Percentiles rank a stretch among this genome's conserved stretches.
Evolutionary conservation across 805 yeast species (phyloP).

Genomic region (Saccharomycopsis malanga): DNA sequence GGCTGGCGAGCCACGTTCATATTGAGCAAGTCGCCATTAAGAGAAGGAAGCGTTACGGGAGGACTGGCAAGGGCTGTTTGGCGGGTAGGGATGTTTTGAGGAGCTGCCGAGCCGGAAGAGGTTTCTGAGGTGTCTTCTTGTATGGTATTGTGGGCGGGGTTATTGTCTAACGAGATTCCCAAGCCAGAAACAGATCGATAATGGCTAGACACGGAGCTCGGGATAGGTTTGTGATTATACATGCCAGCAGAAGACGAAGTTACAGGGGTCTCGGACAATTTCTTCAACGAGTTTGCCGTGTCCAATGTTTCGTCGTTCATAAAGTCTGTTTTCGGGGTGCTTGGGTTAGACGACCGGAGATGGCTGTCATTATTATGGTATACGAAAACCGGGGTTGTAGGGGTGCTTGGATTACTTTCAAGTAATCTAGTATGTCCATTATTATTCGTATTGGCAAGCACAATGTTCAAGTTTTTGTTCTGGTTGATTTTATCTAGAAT

Average conservation of each 20-base stretch:
- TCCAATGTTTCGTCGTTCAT: background rate
- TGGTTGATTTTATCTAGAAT: constrained; percentile 16
- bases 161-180: background rate
- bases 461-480: constrained; percentile 11
- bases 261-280: background rate
- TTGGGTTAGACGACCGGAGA: constrained; percentile 2
- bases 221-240: background rate
- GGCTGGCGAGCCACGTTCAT: too few relatives aligned
- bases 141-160: background rate
- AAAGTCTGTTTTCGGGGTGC: constrained; percentile 9
- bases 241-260: background rate
- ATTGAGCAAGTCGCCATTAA: too few relatives aligned
- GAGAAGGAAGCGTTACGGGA: too few relatives aligned
- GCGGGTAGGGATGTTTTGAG: too few relatives aligned
- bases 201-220: too few relatives aligned
- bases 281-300: constrained; percentile 1
- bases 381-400: background rate
- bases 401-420: constrained; percentile 5
- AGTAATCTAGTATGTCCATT: background rate
- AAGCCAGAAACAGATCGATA: background rate
- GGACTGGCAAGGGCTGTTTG: too few relatives aligned
- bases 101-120: too few relatives aligned
- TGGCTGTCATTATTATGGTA: background rate
- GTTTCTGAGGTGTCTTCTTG: too few relatives aligned
- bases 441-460: background rate